Evolutionary conservation across 805 yeast genomes (phyloP), one percentile per base, ranked within the genome.

Genomic region (Schizosaccharomyces japonicus): DNA sequence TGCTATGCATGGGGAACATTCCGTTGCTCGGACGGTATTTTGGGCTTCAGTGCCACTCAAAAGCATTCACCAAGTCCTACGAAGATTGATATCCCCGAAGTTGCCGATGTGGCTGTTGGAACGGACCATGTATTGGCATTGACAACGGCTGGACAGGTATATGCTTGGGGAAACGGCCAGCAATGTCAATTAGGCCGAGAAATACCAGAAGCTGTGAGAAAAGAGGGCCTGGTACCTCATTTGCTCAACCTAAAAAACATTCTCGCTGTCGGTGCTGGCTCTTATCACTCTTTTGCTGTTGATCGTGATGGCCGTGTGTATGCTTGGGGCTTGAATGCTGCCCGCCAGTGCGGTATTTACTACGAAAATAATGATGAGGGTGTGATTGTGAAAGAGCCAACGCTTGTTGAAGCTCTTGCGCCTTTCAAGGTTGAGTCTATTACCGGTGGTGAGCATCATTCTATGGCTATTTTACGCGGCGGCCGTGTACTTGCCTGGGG

Each of bases 1-100:
- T 84, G 92, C 7, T 90, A 77, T 61, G 92, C 95, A 0, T 90
- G 98, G 96, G 99, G 99, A 33, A 81, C 95, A 19, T 90, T 90
- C 55, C 50, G 69, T 60, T 76, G 84, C 59, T 81, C 81, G 55
- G 96, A 90, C 63, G 98, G 98, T 48, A 67, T 78, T 36, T 69
- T 87, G 49, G 94, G 95, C 2, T 90, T 81, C 63, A 71, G 73
- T 53, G 75, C 75, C 51, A 70, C 73, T 46, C 70, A 74, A 33
- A 62, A 67, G 52, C 62, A 75, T 45, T 96, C 90, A 63, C 64
- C 56, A 23, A 66, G 66, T 1, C 98, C 98, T 7, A 62, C 66
- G 52, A 75, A 72, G 55, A 68, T 87, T 31, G 63, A 64, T 0
- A 68, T 82, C 49, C 72, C 69, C 51, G 72, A 80, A 50, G 75